Base-by-base conservation (phyloP, 2,329 filamentous ascomycete species). In the Raffaelea ambrosiae region DNA sequence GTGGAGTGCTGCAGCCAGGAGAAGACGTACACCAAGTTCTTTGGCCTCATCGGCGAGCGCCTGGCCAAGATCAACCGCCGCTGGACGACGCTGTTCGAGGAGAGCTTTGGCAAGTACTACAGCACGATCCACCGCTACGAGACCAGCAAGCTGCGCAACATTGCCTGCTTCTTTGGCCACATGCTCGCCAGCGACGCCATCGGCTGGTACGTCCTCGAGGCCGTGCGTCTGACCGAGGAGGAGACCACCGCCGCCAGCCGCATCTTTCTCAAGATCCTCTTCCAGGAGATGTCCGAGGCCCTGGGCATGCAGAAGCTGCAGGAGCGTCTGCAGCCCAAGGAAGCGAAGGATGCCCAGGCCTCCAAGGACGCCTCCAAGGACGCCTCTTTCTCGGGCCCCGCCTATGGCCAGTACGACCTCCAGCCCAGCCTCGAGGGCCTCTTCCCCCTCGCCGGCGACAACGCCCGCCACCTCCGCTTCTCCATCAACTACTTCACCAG, bases 401-500 rank as follows among this genome's bases (percentile, higher is more conserved):
- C n/a, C n/a, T n/a, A n/a, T n/a, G n/a, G n/a, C n/a, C 35, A 16
- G 14, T 38, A 81, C 44, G 47, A 43, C 19, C 72, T 97, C 36
- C 82, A 84, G 51, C 81, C 88, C 44, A 86, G 79, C 62, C 80
- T 96, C 50, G 80, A 84, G 36, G 91, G 91, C 26, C 71, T 98
- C 40, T 97, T 98, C 73, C 93, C 93, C 0, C 84, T 74, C 51
- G 8, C 5, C 35, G 35, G 18, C 14, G 90, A 97, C 63, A 88
- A 89, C 59, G 81, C 89, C 21, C 83, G 87, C 61, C 93, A 96
- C 66, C 89, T 90, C 36, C 83, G 91, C 47, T 98, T 98, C 73
- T 88, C 90, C 44, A 95, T 98, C 81, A 98, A 98, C 68, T 98
- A 96, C 74, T 97, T 98, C 65, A 98, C 93, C 10, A 93, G 89